Base-by-base conservation (phyloP, 495 filamentous ascomycete species). In the Lasiosphaeris hirsuta region DNA sequence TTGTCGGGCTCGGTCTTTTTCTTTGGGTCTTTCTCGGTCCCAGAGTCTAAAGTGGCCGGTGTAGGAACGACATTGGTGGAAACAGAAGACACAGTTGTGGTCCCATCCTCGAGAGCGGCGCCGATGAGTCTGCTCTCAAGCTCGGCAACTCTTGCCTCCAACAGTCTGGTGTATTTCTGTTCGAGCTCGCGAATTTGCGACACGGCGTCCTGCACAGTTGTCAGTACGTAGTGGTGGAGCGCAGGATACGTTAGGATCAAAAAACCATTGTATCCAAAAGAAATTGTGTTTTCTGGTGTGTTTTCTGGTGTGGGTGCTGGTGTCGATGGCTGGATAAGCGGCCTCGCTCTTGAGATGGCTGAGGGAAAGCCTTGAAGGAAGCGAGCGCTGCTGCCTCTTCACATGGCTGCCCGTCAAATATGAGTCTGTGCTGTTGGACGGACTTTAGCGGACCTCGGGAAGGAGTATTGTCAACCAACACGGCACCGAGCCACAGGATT, bases 121-220 rank as follows among this genome's bases (percentile, higher is more conserved):
- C 23, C 23, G 23, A 30, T 18, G 45, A 55, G 41, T 40, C 33
- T 55, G 4, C 30, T 46, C 42, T 55, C 52, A 13, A 55, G 52
- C 14, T 55, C 52, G 9, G 52, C 41, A 7, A 55, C 42, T 3
- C 52, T 19, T 10, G 23, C 14, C 42, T 55, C 52, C 30, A 55
- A 42, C 10, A 55, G 42, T 8, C 42, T 19, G n/a, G 42, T 55
- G 41, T 55, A 55, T 14, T 37, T 44, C 40, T 55, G 52, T 17
- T 55, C 52, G 18, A 53, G 51, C 18, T 10, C 38, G 51, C 51
- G 51, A 7, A 53, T 19, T 14, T 53, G 51, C 37, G 15, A 15
- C 6, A 11, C 38, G 51, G 51, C 30, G 34, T 41, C 39, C 51
- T 53, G 51, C 5, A 14, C 23, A 30, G 23, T 30, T 30, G 2